Percentiles rank a stretch among this genome's conserved stretches.
phyloP scores from a whole-genome alignment of 2,329 filamentous ascomycete genomes.

The Microsporum canis region DNA sequence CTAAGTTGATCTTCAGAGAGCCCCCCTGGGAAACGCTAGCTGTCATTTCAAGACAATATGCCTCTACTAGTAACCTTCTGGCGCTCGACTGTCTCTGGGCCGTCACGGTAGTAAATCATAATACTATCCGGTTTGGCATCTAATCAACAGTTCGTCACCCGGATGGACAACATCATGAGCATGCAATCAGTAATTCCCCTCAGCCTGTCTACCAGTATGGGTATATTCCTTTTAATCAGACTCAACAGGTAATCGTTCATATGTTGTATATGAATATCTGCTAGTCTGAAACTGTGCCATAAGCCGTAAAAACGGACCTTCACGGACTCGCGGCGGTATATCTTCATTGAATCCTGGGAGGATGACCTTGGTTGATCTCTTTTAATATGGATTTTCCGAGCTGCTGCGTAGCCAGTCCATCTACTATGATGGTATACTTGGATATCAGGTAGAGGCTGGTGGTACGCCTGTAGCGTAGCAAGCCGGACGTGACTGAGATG shows the following conservation, averaged over 20 bases:
- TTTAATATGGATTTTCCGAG: slow-evolving; percentile 21
- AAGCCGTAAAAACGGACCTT: slow-evolving; percentile 30
- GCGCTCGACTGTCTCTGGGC: not conserved
- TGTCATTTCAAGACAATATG: no score
- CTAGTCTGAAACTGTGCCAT: slow-evolving; percentile 35
- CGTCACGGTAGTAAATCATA: slow-evolving; percentile 23
- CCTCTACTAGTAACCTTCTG: no score
- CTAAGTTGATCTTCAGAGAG: no score
- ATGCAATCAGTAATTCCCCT: not conserved
- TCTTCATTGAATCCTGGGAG: slow-evolving; percentile 16
- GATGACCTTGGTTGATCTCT: slow-evolving; percentile 18
- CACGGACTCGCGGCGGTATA: slow-evolving; percentile 18
- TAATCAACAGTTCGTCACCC: not conserved
- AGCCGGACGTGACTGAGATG: no score
- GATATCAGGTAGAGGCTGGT: not conserved
- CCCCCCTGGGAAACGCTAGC: no score
- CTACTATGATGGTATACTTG: not conserved
- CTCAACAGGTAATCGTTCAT: slow-evolving; percentile 34
- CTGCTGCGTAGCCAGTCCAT: slow-evolving; percentile 9
- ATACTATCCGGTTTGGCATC: slow-evolving; percentile 32
- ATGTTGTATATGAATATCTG: slow-evolving; percentile 38
- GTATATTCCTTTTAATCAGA: slow-evolving; percentile 33
- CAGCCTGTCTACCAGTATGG: slow-evolving; percentile 33
- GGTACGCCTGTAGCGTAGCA: no score
- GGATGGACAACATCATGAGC: not conserved